Evolutionary conservation across 1,284 basidiomycete genomes (phyloP).

Genomic region (Rhodotorula sp.): DNA sequence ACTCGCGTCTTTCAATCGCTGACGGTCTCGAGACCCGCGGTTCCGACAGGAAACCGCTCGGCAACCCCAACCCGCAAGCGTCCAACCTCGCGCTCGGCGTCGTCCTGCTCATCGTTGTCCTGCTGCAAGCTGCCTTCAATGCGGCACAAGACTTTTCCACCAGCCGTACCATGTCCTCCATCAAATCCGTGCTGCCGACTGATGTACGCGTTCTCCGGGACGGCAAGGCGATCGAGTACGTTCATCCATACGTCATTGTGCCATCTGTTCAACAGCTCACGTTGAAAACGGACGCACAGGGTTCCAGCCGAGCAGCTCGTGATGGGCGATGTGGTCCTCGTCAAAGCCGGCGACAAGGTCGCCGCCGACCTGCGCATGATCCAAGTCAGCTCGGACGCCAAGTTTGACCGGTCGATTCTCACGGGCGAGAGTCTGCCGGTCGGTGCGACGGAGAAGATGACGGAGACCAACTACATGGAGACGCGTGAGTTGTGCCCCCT

Average conservation of each 20-base stretch:
- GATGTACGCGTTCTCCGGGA: slow-evolving; percentile 51
- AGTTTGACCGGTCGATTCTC: slow-evolving; percentile 64
- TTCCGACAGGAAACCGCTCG: slow-evolving; percentile 48
- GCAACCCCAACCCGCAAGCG: slow-evolving; percentile 52
- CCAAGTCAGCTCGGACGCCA: slow-evolving; percentile 56
- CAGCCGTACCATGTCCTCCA: slow-evolving; percentile 53
- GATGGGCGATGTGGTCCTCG: slow-evolving; percentile 50
- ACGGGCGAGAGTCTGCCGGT: slow-evolving; percentile 64
- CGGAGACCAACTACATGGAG: slow-evolving; percentile 56
- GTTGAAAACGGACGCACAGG: slow-evolving; percentile 1
- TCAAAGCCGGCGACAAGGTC: slow-evolving; percentile 52
- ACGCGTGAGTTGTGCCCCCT: slow-evolving; percentile 45
- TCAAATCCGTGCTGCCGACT: slow-evolving; percentile 54
- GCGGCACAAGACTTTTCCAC: slow-evolving; percentile 55
- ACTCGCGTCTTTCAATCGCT: background rate
- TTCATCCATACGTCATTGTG: too few species aligned
- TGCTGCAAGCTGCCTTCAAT: slow-evolving; percentile 55
- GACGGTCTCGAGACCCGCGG: slow-evolving; percentile 47
- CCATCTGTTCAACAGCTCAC: too few species aligned
- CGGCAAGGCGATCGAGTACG: slow-evolving; percentile 44
- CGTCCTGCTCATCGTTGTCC: slow-evolving; percentile 54
- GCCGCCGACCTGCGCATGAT: slow-evolving; percentile 60
- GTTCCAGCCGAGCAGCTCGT: slow-evolving; percentile 50
- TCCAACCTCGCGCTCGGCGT: slow-evolving; percentile 56
- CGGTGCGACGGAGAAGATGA: slow-evolving; percentile 56